phyloP scores from a whole-genome alignment of 2,329 filamentous ascomycete species.

The Chalaropsis ovoidea region DNA sequence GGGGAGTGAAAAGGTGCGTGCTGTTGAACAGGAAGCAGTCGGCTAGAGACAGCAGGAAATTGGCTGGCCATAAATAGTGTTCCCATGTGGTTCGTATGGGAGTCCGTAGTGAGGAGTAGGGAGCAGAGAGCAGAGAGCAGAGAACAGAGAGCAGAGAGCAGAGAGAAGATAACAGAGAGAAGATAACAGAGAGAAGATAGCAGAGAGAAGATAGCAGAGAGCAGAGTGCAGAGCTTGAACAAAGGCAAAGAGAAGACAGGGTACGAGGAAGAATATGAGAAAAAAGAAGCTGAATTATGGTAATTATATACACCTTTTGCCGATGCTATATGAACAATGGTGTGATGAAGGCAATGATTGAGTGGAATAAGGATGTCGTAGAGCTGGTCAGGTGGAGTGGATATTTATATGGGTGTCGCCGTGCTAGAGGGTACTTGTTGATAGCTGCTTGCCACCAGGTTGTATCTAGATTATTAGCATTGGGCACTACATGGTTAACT shows the following conservation, averaged over 20 bases:
- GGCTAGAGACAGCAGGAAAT: neutral
- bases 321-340: neutral
- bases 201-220: neutral
- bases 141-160: neutral
- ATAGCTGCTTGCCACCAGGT: constrained; percentile 10
- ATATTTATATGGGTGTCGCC: constrained; percentile 6
- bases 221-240: neutral
- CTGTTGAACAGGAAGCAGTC: neutral
- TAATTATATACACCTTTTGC: neutral
- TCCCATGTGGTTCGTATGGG: neutral
- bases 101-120: neutral
- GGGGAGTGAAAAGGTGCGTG: neutral
- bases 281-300: neutral
- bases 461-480: constrained; percentile 14
- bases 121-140: neutral
- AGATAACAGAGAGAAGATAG: neutral
- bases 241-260: neutral
- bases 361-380: neutral
- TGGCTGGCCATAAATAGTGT: constrained; percentile 2
- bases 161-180: neutral
- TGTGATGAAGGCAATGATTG: neutral
- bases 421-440: neutral
- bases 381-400: neutral
- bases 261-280: neutral
- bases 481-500: constrained; percentile 9